These are phyloP conservation scores for Holtermanniella nyarrowii DNA, from an alignment of 768 basidiomycete genomes.

Conservation along the genomic window DNA sequence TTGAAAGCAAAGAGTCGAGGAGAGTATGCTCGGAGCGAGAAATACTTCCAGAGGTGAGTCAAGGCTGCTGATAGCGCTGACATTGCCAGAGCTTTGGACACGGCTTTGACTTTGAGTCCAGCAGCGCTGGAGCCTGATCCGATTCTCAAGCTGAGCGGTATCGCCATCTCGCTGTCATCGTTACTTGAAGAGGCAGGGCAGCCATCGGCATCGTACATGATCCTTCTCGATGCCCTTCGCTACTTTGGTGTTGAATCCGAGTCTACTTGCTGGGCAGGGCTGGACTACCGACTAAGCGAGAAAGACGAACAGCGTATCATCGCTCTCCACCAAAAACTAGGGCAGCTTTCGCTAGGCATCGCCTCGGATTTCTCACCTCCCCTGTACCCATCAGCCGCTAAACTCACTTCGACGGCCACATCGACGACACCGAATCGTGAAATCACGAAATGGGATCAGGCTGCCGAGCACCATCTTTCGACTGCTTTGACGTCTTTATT, in stretches of 20 bases:
- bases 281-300: not conserved
- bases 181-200: slow-evolving; percentile 31
- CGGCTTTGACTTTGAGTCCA: slow-evolving; percentile 21
- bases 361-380: not conserved
- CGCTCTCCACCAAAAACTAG: slow-evolving; percentile 35
- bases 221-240: slow-evolving; percentile 21
- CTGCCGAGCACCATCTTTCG: slow-evolving; percentile 28
- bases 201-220: slow-evolving; percentile 18
- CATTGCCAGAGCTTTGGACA: slow-evolving; percentile 28
- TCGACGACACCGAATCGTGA: not conserved
- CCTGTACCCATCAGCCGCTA: slow-evolving; percentile 8
- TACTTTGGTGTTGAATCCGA: not conserved
- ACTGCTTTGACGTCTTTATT: slow-evolving; percentile 28
- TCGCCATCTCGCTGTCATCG: slow-evolving; percentile 30
- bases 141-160: slow-evolving; percentile 34
- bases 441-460: slow-evolving; percentile 14
- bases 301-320: slow-evolving; percentile 32
- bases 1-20: slow-evolving; percentile 32
- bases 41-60: slow-evolving; percentile 30
- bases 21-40: slow-evolving; percentile 26
- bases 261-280: not conserved
- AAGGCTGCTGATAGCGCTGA: not conserved
- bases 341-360: slow-evolving; percentile 27
- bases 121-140: slow-evolving; percentile 27
- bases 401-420: not conserved